Base-by-base conservation (phyloP, 257 asterid genomes). In the Paraleonurus japonicus region DNA sequence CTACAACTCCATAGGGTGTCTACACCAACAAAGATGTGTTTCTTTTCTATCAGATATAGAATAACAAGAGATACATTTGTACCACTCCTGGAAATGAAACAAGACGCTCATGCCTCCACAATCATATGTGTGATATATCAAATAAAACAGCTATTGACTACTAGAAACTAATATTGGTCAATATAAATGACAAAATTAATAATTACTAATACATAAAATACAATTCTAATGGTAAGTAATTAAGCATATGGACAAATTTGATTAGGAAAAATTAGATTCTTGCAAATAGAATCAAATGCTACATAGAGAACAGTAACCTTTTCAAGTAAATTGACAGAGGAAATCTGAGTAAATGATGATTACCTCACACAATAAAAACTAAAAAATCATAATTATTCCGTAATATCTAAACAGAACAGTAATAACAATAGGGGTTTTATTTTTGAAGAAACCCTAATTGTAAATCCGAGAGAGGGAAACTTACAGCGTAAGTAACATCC, bases 401-500 rank as follows among this genome's bases (percentile, higher is more conserved):
- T 19, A 35, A 50, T 17, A 43, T 58, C 12, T 50, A 68, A 15
- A n/a, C 22, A n/a, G 35, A 71, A 54, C 33, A 30, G 22, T 20
- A 57, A 30, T 8, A 71, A 35, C 26, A 51, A 53, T 53, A 53
- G 28, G 15, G 28, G 0, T 7, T 50, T 20, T 53, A 12, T 50
- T 35, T 43, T 45, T 15, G 9, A 35, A 63, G 53, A 20, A 39
- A 7, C 50, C 62, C 16, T 47, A 63, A 30, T 26, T 30, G 19
- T 30, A 57, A 39, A 51, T 16, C 19, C 20, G 9, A n/a, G 20
- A 24, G 16, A 19, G 5, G 13, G 7, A 9, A 32, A 72, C 97
- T 70, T 55, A 90, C 97, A 70, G 50, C 85, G 67, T 90, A 90
- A 61, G 83, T 70, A 69, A 88, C 97, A 71, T 90, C 97, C n/a